Percentiles rank a stretch among this genome's conserved stretches.
phyloP scores from a whole-genome alignment of 2,329 filamentous ascomycete genomes.

The Curvularia spicifera region DNA sequence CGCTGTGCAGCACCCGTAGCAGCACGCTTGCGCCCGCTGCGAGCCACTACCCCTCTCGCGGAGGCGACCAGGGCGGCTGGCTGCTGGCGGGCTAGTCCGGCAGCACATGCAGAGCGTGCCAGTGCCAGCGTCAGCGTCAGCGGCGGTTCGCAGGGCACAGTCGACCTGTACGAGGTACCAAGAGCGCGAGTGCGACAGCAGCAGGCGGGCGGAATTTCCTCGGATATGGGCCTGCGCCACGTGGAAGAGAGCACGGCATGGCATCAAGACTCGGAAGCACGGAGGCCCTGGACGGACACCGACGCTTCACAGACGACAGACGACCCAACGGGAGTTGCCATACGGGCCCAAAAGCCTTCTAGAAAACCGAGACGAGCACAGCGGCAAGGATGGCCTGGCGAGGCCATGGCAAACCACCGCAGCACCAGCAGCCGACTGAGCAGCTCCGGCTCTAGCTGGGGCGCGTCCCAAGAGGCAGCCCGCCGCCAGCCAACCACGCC shows the following conservation, averaged over 20 bases:
- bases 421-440: background rate
- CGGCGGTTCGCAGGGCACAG: constrained; percentile 11
- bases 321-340: constrained; percentile 7
- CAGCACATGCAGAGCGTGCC: background rate
- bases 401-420: constrained; percentile 5
- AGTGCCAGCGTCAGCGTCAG: constrained; percentile 4
- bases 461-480: constrained; percentile 6
- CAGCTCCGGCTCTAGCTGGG: constrained; percentile 5
- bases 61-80: background rate
- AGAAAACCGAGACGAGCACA: constrained; percentile 6
- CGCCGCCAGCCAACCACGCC: no score
- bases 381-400: constrained; percentile 6
- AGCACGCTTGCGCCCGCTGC: no score
- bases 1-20: background rate
- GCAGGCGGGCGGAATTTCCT: constrained; percentile 5
- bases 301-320: background rate
- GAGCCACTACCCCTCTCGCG: no score
- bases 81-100: no score
- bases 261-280: background rate
- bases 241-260: background rate
- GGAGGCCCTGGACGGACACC: background rate
- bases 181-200: no score
- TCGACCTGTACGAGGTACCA: background rate
- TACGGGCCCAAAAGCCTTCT: constrained; percentile 9
- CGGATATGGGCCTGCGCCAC: constrained; percentile 12